Evolutionary conservation across 805 yeast genomes (phyloP), one percentile per base, ranked within the genome.

Genomic region (Candida methanosorbosa): DNA sequence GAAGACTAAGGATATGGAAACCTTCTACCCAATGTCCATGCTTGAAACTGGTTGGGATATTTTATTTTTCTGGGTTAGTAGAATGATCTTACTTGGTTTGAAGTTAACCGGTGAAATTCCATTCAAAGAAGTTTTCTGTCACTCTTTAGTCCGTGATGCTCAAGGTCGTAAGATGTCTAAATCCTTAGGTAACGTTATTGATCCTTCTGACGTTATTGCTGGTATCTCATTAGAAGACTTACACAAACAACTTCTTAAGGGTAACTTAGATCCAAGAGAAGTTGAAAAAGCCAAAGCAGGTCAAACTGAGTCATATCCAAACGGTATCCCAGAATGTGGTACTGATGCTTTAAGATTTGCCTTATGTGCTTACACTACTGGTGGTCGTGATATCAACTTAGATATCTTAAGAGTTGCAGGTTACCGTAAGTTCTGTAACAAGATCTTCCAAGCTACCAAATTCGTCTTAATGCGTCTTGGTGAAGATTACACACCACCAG

Each of bases 11-110:
- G 98, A 92, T 57, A 61, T 86, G 72, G 70, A 75, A 49, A 63
- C 63, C 34, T 92, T 85, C 64, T 81, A 76, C 54, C 97, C 98
- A 47, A 81, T 87, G 79, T 79, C 94, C 19, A 68, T 92, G 82
- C 68, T 92, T 53, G 98, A 92, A 65, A 92, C 98, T 34, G 98
- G 98, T 50, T 92, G 98, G 98, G 98, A 90, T 68, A 90, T 90
- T 56, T 70, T 92, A 56, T 92, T 92, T 76, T 92, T 92, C 81
- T 92, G 98, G 98, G 97, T 92, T 35, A 73, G 92, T 20, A 78
- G 98, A 66, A 92, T 92, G 98, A 81, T 90, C 44, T 72, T 90
- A 66, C 67, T 92, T 54, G 92, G 95, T 43, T 59, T 87, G 50
- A 88, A 90, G 63, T 69, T 90, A 59, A 85, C 95, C 18, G 97